Percentiles rank a stretch among this genome's conserved stretches.
These are phyloP conservation scores for Puccinia hordei DNA, from an alignment of 1,284 basidiomycete genomes.

Conservation along the genomic window DNA sequence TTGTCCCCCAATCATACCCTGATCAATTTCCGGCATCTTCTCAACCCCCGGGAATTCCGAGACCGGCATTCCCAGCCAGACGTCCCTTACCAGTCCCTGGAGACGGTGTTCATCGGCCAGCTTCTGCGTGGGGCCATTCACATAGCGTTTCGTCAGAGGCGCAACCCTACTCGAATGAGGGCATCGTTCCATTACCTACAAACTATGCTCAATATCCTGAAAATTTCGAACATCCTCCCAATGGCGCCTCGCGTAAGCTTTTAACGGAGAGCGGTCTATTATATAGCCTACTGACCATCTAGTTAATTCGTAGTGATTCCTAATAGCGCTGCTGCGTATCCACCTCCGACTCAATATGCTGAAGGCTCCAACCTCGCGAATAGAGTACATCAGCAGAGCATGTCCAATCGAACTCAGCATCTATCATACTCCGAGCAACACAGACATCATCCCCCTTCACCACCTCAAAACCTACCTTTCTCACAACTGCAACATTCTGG, in stretches of 20 bases:
- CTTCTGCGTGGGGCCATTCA: constrained; percentile 25
- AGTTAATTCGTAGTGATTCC: constrained; percentile 1
- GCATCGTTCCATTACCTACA: not conserved
- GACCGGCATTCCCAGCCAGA: constrained; percentile 18
- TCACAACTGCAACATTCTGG: constrained; percentile 9
- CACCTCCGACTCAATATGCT: constrained; percentile 2
- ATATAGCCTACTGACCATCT: constrained; percentile 1
- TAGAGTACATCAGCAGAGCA: constrained; percentile 12
- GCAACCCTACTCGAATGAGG: not conserved
- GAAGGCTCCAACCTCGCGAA: not conserved
- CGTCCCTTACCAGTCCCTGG: constrained; percentile 44
- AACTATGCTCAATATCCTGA: constrained; percentile 21
- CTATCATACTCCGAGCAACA: constrained; percentile 29
- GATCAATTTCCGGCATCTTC: constrained; percentile 7
- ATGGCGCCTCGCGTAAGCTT: not conserved
- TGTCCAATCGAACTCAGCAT: constrained; percentile 3
- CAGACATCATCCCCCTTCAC: not conserved
- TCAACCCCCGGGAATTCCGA: constrained; percentile 8
- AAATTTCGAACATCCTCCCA: not conserved
- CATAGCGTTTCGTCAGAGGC: not conserved
- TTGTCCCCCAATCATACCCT: constrained; percentile 13
- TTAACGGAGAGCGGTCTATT: not conserved
- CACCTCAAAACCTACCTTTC: constrained; percentile 19
- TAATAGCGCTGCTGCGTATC: constrained; percentile 6
- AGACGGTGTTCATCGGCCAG: constrained; percentile 17